These are phyloP conservation scores for Sequoia sempervirens DNA, from an alignment of 75 land plant genomes.

Conservation along the genomic window DNA sequence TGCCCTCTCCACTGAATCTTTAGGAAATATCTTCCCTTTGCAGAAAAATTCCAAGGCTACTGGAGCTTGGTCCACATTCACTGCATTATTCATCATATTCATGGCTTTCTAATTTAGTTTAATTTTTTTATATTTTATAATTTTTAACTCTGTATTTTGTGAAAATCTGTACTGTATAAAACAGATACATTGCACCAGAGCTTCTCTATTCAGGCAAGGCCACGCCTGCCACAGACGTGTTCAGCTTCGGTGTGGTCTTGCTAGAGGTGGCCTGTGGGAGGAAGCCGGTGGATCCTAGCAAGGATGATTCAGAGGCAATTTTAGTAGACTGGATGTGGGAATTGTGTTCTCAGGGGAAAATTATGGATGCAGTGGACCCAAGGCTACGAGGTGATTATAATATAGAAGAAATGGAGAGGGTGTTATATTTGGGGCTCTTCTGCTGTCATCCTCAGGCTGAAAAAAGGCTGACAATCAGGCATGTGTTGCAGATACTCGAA, in stretches of 20 bases:
- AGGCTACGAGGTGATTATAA: slow-evolving; percentile 10
- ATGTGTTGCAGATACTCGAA: slow-evolving; percentile 23
- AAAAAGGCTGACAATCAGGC: slow-evolving; percentile 21
- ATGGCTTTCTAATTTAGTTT: not conserved
- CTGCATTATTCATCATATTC: not conserved
- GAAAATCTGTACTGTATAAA: slow-evolving; percentile 3
- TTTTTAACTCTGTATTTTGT: not conserved
- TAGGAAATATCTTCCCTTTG: not conserved
- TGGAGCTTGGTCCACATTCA: not conserved
- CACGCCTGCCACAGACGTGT: slow-evolving; percentile 26
- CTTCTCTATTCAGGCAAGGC: slow-evolving; percentile 18
- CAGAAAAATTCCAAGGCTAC: not conserved
- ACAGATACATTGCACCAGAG: slow-evolving; percentile 25
- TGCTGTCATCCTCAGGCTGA: slow-evolving; percentile 25
- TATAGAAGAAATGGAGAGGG: slow-evolving; percentile 11
- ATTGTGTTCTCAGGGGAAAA: not conserved
- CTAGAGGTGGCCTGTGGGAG: slow-evolving; percentile 31
- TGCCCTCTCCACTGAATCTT: not conserved
- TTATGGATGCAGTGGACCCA: slow-evolving; percentile 15
- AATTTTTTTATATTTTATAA: not conserved
- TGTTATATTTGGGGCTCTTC: slow-evolving; percentile 27
- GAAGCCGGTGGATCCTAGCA: slow-evolving; percentile 13
- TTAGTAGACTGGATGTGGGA: slow-evolving; percentile 27
- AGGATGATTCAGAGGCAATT: not conserved
- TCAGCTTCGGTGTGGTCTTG: slow-evolving; percentile 20